phyloP scores from a whole-genome alignment of 164 flowering plant species.

The Annona cherimola region DNA sequence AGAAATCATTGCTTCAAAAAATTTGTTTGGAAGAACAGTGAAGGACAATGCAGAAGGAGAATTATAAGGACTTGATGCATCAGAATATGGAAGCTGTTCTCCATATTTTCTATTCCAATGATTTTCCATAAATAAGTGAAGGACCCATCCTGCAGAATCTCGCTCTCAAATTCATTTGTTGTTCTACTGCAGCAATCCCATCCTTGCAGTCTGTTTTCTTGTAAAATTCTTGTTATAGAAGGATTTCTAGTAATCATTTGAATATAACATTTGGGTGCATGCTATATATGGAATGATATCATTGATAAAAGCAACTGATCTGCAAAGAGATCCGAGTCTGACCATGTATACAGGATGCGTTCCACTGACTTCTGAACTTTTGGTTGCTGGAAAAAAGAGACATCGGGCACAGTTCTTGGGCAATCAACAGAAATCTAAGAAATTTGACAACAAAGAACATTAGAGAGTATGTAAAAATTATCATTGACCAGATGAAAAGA shows the following conservation, averaged over 20 bases:
- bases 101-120: neutral
- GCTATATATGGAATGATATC: neutral
- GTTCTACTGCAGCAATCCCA: neutral
- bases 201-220: neutral
- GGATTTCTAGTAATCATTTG: neutral
- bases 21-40: neutral
- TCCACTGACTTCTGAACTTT: conserved; percentile 94
- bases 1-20: neutral
- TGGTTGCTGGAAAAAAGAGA: conserved; percentile 84
- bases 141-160: neutral
- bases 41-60: neutral
- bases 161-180: neutral
- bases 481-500: conserved; percentile 2
- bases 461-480: conserved; percentile 2
- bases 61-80: neutral
- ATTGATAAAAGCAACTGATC: neutral
- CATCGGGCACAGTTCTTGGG: conserved; percentile 98
- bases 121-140: neutral
- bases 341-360: conserved; percentile 95
- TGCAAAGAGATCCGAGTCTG: conserved; percentile 23
- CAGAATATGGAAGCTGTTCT: neutral
- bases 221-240: no score
- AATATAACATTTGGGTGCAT: no score
- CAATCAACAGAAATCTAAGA: conserved; percentile 93
- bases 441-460: conserved; percentile 1